Base-by-base conservation (phyloP, 441 rosid species). In the Pelargonium exstipulatum region DNA sequence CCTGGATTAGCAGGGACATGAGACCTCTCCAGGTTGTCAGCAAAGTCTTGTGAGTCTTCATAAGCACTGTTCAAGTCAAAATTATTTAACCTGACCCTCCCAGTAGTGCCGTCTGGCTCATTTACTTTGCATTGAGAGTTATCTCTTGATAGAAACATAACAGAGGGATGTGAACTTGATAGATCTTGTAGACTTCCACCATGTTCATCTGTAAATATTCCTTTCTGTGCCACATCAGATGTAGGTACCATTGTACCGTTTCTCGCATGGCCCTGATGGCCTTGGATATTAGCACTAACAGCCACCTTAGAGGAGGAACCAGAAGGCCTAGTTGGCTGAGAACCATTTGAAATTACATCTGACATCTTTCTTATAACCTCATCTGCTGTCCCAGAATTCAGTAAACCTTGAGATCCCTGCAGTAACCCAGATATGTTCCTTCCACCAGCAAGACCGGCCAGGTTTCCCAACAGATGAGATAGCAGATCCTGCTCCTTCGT, bases 1-100 rank as follows among this genome's bases (percentile, higher is more conserved):
- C 66, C 81, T 9, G 53, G 64, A 67, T 66, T 66, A 61, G 65
- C 46, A 48, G 73, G 74, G 51, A 61, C 76, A 65, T 48, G 53
- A 62, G 77, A 48, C 32, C 24, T 62, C 51, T 74, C 74, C 57
- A 71, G 7, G 62, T 76, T 72, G 72, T 73, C 85, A 40, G 0
- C 64, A 12, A 35, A 29, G 22, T 76, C 84, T 72, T 78, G 80
- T 9, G 84, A 77, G 55, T 82, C 85, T 64, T 80, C 82, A 70
- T 80, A 83, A 76, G 60, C 81, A 73, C 69, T 70, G 63, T 87
- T 87, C 79, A 87, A 78, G 82, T 87, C 91, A 74, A 85, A 51
- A 64, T 79, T 73, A 69, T 69, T 78, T 63, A 74, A 71, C 72
- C 51, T 78, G 66, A 60, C 72, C 71, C 78, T 68, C 67, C 49